Evolutionary conservation across 2,329 filamentous ascomycete genomes (phyloP), one percentile per base, ranked within the genome.

Genomic region (Colletotrichum sp.): DNA sequence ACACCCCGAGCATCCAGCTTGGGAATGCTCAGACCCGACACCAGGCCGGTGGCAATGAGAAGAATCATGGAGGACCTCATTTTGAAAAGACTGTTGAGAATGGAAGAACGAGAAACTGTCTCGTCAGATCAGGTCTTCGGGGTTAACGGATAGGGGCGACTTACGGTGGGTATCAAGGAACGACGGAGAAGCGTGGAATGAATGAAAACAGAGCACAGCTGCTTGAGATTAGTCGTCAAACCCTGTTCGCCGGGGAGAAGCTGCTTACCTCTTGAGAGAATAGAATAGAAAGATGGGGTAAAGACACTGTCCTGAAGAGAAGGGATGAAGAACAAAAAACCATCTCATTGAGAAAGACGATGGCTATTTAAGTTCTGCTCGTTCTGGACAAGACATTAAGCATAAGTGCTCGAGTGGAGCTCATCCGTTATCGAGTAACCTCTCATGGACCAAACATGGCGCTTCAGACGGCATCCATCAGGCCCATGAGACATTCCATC

Each of bases 131-230:
- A 15, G 30, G 36, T 18, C 30, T 12, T 21, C 10, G 10, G 26
- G 3, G 7, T n/a, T 18, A 7, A 7, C 2, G 15, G 8, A 18
- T 16, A 34, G 24, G 32, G 28, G 15, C 13, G 16, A 73, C 74
- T 74, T 32, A 74, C 70, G 30, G 36, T 69, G 65, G 70, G 70
- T 76, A 76, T 76, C 70, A 76, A 74, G 44, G 71, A 76, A 74
- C 39, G 74, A 74, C 59, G 59, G 49, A 75, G 52, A 76, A 74
- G 62, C 18, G 52, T 71, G 66, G 70, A 78, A 71, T 60, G 59
- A 77, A 79, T 64, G 67, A 34, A 78, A 80, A 82, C 70, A 82
- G 81, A 83, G 81, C 81, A 78, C 81, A 83, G 81, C 81, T 77
- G 62, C 7, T 60, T 55, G 32, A 39, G 3, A 62, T 77, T 13